Evolutionary conservation across 1,139 yeast genomes (phyloP), one percentile per base, ranked within the genome.

Genomic region (Lodderomyces theae): DNA sequence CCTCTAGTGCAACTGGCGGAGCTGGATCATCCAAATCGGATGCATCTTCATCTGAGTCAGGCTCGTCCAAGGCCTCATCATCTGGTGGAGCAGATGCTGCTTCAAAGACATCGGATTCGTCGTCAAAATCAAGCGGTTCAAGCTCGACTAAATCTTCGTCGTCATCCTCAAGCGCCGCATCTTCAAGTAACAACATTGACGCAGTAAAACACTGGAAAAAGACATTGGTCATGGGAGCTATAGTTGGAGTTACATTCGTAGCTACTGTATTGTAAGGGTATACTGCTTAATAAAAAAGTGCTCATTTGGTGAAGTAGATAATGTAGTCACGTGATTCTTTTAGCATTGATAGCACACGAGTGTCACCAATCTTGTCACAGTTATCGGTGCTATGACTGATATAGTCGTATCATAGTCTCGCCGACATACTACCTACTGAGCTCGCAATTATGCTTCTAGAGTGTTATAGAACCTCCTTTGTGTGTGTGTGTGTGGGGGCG

Each of bases 161-260:
- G 21, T 40, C 50, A 11, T 24, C 39, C 17, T 39, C 54, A 23
- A 54, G 59, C 12, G 25, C 34, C 8, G 15, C 33, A 7, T 31
- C 40, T 35, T 44, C 51, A 26, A 45, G 61, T 26, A 58, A 52
- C 31, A 53, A 32, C 18, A 43, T 47, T 13, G 42, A 53, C 34
- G 47, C 40, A 22, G 37, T 56, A 24, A 61, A 64, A 26, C 58
- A 66, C 42, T 69, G 74, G 76, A 71, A 71, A 58, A 66, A 57
- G 54, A 62, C 71, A 28, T 58, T 59, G 39, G 64, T 64, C 17
- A 59, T 71, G 34, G 68, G 64, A 36, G 69, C 66, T 41, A 42
- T 71, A 41, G 59, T 71, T 43, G 74, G 72, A 35, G 46, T 60
- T 47, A 60, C 72, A 34, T 66, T 69, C 49, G 40, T 69, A 34